These are phyloP conservation scores for Acanthamoeba castellanii DNA, from an alignment of 208 protist genomes.

Conservation along the genomic window DNA sequence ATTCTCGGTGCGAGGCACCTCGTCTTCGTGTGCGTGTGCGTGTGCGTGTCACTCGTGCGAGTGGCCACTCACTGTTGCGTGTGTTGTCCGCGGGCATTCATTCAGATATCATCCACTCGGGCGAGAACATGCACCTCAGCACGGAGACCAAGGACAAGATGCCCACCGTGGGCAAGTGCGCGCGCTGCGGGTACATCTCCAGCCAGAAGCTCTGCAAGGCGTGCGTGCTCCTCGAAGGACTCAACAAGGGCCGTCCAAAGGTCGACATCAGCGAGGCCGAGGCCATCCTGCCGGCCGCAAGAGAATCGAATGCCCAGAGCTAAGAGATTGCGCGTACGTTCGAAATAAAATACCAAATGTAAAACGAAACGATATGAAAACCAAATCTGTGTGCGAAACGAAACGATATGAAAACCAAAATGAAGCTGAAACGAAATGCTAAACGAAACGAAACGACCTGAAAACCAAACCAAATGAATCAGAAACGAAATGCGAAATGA, in stretches of 20 bases:
- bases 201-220: slow-evolving; percentile 94
- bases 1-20: slow-evolving; percentile 89
- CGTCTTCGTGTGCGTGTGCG: neutral
- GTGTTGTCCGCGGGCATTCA: too few relatives aligned
- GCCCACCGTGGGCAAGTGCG: slow-evolving; percentile 87
- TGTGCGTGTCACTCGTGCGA: neutral
- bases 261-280: neutral
- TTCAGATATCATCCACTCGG: slow-evolving; percentile 93
- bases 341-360: too few relatives aligned
- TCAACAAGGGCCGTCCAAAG: slow-evolving; percentile 88
- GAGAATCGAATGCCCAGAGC: too few relatives aligned
- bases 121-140: slow-evolving; percentile 91
- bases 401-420: too few relatives aligned
- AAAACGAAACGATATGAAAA: too few relatives aligned
- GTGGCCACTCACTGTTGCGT: too few relatives aligned
- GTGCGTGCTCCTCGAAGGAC: slow-evolving; percentile 94
- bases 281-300: neutral
- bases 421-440: too few relatives aligned
- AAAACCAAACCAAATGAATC: too few relatives aligned
- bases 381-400: too few relatives aligned
- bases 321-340: too few relatives aligned
- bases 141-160: slow-evolving; percentile 84
- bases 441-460: too few relatives aligned
- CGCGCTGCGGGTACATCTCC: slow-evolving; percentile 94
- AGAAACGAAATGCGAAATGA: too few relatives aligned